Base-by-base conservation (phyloP, 768 basidiomycete genomes). In the Macrolepiota albuminosa region DNA sequence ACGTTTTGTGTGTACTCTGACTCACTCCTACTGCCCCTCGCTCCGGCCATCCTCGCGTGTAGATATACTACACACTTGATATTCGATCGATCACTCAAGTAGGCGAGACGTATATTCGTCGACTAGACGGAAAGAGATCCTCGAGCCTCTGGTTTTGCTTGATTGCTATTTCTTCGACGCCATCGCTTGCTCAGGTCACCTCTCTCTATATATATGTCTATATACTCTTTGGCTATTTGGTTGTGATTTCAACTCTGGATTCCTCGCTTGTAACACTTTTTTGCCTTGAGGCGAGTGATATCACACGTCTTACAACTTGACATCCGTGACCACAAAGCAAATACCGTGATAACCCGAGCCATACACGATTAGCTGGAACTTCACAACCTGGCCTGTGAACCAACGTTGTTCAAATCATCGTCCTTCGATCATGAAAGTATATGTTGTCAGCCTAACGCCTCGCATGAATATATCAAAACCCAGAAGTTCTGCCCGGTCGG, bases 401-500 rank as follows among this genome's bases (percentile, higher is more conserved):
- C 10, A 9, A 39, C 4, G 1, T 29, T 29, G 21, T 31, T 29
- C 8, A 3, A 29, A 9, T 16, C 10, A 13, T 53, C 42, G 5
- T 14, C n/a, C 6, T 33, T 45, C 21, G 54, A 21, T 6, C 42
- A 29, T 11, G 13, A 39, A 52, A 52, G 29, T 10, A 36, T 14
- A 5, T 31, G 26, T 18, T n/a, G 39, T 2, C 24, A 18, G 21
- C 18, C 42, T 4, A 31, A 13, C 3, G 13, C 3, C 13, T 4
- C n/a, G 3, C 18, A 45, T 33, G 40, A 43, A 3, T 10, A 52
- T 11, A 37, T 14, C 11, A 51, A 36, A n/a, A 3, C 10, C 18
- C 18, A 21, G 5, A 14, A 42, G 6, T 21, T 63, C 16, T 60
- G 58, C 60, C 8, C 57, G 59, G 29, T 50, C 58, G 6, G 62